Evolutionary conservation across 1,284 basidiomycete genomes (phyloP).

Genomic region (Rhodofomes roseus): DNA sequence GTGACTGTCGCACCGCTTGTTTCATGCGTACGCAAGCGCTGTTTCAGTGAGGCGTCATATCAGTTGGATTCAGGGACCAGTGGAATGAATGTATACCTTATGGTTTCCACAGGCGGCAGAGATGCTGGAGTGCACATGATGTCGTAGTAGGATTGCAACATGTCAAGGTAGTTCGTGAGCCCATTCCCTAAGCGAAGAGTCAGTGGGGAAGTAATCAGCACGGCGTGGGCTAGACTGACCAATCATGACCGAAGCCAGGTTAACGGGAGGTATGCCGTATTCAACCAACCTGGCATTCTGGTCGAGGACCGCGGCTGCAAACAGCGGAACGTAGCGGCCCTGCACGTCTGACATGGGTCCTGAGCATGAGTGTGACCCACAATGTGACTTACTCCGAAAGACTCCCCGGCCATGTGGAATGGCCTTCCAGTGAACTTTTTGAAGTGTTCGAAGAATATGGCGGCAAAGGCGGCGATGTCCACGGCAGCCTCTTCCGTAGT

Average conservation of each 20-base stretch:
- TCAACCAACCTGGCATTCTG: conserved; percentile 61
- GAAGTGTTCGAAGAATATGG: conserved; percentile 76
- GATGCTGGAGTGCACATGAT: conserved; percentile 28
- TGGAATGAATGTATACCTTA: conserved; percentile 15
- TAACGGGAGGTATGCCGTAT: conserved; percentile 67
- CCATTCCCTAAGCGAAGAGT: conserved; percentile 44
- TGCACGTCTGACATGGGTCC: conserved; percentile 19
- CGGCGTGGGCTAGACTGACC: conserved; percentile 40
- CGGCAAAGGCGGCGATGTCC: conserved; percentile 67
- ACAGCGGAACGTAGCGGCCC: conserved; percentile 84
- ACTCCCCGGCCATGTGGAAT: conserved; percentile 76
- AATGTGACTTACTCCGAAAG: conserved; percentile 46
- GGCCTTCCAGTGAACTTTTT: conserved; percentile 57
- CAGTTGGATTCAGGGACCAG: background rate
- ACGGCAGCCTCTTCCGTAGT: conserved; percentile 47
- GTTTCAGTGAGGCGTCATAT: background rate
- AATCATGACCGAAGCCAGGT: conserved; percentile 78
- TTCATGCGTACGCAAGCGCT: conserved; percentile 32
- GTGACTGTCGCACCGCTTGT: conserved; percentile 29
- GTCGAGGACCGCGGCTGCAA: conserved; percentile 77
- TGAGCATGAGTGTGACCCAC: too few species aligned
- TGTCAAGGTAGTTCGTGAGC: conserved; percentile 19
- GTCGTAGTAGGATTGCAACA: conserved; percentile 30
- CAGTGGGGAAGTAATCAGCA: background rate
- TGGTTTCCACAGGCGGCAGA: conserved; percentile 21